These are phyloP conservation scores for Tolypocladium ophioglossoides DNA, from an alignment of 2,329 filamentous ascomycete genomes.

Conservation along the genomic window DNA sequence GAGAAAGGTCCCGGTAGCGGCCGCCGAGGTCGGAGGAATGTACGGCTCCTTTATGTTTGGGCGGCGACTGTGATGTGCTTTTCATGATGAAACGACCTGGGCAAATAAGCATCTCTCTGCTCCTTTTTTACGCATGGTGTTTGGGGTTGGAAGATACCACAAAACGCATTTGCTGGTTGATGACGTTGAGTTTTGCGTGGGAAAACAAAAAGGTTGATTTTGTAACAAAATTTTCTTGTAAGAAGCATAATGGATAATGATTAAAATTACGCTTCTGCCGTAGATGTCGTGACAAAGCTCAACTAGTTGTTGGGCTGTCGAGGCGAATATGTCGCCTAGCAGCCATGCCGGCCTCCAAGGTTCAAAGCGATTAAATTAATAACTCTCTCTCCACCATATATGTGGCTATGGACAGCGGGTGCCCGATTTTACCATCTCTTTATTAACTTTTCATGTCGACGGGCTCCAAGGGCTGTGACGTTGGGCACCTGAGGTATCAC, in stretches of 20 bases:
- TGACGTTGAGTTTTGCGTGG: background rate
- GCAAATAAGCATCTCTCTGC: conserved; percentile 11
- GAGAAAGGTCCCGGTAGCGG: conserved; percentile 83
- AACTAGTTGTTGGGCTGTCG: background rate
- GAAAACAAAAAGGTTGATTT: background rate
- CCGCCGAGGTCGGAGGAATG: conserved; percentile 86
- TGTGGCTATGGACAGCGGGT: background rate
- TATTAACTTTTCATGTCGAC: background rate
- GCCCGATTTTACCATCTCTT: background rate
- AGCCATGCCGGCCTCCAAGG: background rate
- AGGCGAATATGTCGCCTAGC: too few relatives aligned
- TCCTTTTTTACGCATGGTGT: conserved; percentile 5
- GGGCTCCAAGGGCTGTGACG: background rate
- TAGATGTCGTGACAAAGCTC: background rate
- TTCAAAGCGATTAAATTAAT: background rate
- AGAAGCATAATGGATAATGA: background rate
- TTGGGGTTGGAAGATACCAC: conserved; percentile 6
- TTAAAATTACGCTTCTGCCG: background rate
- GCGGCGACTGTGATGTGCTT: conserved; percentile 36
- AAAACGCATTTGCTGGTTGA: conserved; percentile 1
- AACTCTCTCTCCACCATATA: background rate
- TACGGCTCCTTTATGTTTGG: conserved; percentile 68
- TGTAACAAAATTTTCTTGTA: background rate
- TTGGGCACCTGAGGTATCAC: conserved; percentile 8
- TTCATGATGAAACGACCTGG: background rate